Base-by-base conservation (phyloP, 768 basidiomycete species). In the Thelephora aurantiotincta region DNA sequence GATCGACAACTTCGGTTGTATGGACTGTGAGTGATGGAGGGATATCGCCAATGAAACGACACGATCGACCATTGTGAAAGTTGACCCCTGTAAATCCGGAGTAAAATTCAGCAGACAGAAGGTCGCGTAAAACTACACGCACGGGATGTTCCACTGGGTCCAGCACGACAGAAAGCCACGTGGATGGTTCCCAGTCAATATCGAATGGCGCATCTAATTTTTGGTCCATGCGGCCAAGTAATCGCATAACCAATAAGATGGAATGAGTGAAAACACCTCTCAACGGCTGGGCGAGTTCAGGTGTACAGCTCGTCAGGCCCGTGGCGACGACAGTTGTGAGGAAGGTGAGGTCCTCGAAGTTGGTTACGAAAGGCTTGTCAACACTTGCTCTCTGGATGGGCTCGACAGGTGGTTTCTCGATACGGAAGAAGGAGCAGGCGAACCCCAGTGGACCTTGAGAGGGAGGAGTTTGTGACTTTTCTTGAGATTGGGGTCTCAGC, bases 1-100 rank as follows among this genome's bases (percentile, higher is more conserved):
- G 12, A 89, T 66, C 3, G 62, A 59, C 2, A 82, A 58, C 34
- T 59, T 65, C 1, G 84, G 80, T 38, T 69, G 58, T 26, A 92
- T 54, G 43, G 61, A 64, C 14, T 63, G 58, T 5, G 71, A 68
- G 30, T 67, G 69, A 48, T 80, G 72, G 13, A 89, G 61, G 11
- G 70, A 68, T 18, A 87, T 63, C 12, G 75, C 58, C 16, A 80
- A 58, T 16, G 72, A 70, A 13, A 86, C 66, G 14, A 75, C 60
- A n/a, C 73, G 70, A 51, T 91, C 84, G 4, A 85, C 71, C 7
- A 74, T 63, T 2, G 73, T 68, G 58, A 94, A 92, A n/a, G 74
- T 79, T 6, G 69, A 59, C 14, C 66, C 62, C 82, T 87, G 38
- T 9, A 7, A 41, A 41, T 18, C 38, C 14, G 38, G 26, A 14